Conservation (phyloP, 2,329 filamentous ascomycete genomes). For the Gaeumannomyces sp. region DNA sequence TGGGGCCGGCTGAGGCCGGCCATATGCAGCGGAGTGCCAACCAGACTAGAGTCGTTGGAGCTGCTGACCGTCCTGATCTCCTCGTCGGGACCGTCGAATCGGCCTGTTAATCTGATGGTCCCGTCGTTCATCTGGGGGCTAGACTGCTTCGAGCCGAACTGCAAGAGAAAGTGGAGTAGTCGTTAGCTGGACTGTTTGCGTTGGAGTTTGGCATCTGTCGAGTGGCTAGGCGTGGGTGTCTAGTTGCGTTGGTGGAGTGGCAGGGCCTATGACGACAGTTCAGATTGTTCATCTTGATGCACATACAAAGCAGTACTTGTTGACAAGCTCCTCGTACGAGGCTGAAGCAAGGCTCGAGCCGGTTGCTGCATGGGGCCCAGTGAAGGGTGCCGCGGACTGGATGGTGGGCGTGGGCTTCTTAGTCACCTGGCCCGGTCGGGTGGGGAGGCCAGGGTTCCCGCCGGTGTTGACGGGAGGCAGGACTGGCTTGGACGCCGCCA, state of each 20-base stretch:
- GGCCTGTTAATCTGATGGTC: constrained; percentile 31
- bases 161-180: constrained; percentile 15
- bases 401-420: constrained; percentile 13
- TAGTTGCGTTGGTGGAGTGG: constrained; percentile 5
- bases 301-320: constrained; percentile 99
- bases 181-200: constrained; percentile 31
- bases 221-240: constrained; percentile 17
- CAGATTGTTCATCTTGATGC: constrained; percentile 31
- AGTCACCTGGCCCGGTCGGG: background rate
- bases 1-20: constrained; percentile 22
- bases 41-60: constrained; percentile 28
- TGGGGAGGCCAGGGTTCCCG: background rate
- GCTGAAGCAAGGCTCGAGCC: constrained; percentile 65
- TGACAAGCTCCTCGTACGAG: constrained; percentile 93
- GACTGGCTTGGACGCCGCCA: constrained; percentile 12
- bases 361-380: constrained; percentile 20
- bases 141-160: constrained; percentile 58
- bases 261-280: background rate
- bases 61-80: constrained; percentile 28
- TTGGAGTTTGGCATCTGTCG: background rate
- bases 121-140: constrained; percentile 45
- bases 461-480: background rate
- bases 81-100: constrained; percentile 37
- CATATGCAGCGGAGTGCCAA: constrained; percentile 31
- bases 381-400: constrained; percentile 12